These are phyloP conservation scores for Cryphonectria nitschkei DNA, from an alignment of 2,329 filamentous ascomycete genomes.

Conservation along the genomic window DNA sequence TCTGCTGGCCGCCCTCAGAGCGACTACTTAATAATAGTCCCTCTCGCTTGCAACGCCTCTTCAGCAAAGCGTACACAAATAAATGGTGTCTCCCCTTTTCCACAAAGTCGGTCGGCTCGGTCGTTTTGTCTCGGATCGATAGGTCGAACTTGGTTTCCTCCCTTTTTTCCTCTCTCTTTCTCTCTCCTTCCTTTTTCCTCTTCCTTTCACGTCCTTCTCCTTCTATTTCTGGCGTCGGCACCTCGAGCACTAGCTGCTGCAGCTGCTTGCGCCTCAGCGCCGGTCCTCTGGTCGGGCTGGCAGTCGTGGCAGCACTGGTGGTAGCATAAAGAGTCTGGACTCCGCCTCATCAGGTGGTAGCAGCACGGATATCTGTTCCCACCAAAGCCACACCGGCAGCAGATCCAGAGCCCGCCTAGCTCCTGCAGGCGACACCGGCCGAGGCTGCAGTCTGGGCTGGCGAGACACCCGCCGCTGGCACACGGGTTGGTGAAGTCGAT, in stretches of 20 bases:
- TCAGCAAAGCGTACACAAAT: constrained; percentile 1
- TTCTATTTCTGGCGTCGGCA: not conserved
- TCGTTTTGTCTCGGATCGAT: not conserved
- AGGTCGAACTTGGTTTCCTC: not conserved
- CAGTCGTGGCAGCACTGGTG: constrained; percentile 54
- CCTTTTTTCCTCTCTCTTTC: no score
- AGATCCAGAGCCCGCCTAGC: constrained; percentile 53
- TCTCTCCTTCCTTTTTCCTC: no score
- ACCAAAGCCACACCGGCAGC: constrained; percentile 52
- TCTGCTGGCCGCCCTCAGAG: not conserved
- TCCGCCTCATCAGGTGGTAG: constrained; percentile 48
- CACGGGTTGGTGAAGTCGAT: constrained; percentile 49
- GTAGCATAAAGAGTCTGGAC: constrained; percentile 56
- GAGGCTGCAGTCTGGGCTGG: constrained; percentile 50
- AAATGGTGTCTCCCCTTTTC: not conserved
- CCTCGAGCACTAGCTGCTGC: not conserved
- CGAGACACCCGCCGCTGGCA: constrained; percentile 48
- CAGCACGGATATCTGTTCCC: constrained; percentile 52
- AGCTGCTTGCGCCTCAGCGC: constrained; percentile 4
- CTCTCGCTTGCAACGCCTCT: constrained; percentile 10
- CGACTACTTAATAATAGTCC: constrained; percentile 5
- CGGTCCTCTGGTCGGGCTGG: constrained; percentile 37
- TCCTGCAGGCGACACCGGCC: constrained; percentile 54
- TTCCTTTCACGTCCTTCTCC: not conserved
- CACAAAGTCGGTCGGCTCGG: not conserved